These are phyloP conservation scores for Prinsepia uniflora DNA, from an alignment of 306 rosid genomes.

Conservation along the genomic window DNA sequence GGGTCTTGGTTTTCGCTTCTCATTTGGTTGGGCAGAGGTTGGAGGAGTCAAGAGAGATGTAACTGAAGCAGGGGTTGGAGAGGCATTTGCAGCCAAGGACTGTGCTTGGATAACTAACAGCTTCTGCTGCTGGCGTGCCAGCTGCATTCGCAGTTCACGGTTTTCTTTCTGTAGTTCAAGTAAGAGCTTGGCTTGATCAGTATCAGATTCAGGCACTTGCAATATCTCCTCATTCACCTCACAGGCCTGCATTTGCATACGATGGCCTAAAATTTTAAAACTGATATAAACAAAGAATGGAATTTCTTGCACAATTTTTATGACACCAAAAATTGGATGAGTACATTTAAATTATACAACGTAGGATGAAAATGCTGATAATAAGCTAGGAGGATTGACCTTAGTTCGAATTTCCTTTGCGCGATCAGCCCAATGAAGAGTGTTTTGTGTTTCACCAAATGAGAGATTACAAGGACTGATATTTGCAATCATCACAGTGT, in stretches of 20 bases:
- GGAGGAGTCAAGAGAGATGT: slow-evolving; percentile 68
- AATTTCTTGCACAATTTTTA: background rate
- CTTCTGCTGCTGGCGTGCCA: slow-evolving; percentile 79
- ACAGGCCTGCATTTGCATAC: slow-evolving; percentile 42
- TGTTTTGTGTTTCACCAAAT: slow-evolving; percentile 93
- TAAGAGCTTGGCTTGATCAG: slow-evolving; percentile 74
- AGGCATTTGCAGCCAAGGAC: slow-evolving; percentile 62
- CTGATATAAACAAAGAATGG: background rate
- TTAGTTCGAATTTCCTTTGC: slow-evolving; percentile 89
- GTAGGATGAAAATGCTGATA: too few species aligned
- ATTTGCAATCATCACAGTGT: slow-evolving; percentile 96
- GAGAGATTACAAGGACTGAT: slow-evolving; percentile 85
- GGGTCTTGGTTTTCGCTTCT: slow-evolving; percentile 53
- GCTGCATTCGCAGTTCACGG: slow-evolving; percentile 67
- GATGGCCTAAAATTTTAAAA: background rate
- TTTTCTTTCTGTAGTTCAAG: slow-evolving; percentile 86
- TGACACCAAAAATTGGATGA: background rate
- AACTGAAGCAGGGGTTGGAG: slow-evolving; percentile 76
- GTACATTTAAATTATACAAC: too few species aligned
- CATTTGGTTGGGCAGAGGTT: slow-evolving; percentile 51
- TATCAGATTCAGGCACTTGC: slow-evolving; percentile 51
- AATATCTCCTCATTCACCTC: slow-evolving; percentile 56
- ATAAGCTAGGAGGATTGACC: slow-evolving; percentile 41
- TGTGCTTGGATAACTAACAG: slow-evolving; percentile 63
- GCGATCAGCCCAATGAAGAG: slow-evolving; percentile 97